Percentiles rank a stretch among this genome's conserved stretches.
phyloP scores from a whole-genome alignment of 352 stramenopile genomes.

The Globisporangium abappressorium region DNA sequence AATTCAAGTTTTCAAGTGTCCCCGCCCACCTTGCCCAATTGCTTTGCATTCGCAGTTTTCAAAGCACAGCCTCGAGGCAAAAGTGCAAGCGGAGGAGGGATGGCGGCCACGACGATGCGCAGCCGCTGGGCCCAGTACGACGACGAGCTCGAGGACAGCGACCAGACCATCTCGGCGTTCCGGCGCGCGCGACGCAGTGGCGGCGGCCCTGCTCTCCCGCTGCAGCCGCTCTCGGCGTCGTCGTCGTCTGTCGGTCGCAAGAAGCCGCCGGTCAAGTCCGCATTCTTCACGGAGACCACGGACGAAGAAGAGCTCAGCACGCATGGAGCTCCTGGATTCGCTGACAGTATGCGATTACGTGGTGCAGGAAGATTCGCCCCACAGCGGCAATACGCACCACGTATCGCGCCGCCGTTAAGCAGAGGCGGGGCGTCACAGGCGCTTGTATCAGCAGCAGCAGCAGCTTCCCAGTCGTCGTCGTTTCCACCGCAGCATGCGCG shows the following conservation, averaged over 20 bases:
- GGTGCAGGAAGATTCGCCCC: neutral
- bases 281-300: conserved; percentile 74
- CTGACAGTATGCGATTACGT: neutral
- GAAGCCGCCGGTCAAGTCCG: conserved; percentile 27
- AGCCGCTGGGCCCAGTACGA: conserved; percentile 51
- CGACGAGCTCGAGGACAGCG: conserved; percentile 56
- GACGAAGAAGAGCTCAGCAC: conserved; percentile 47
- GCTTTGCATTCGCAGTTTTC: neutral
- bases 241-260: conserved; percentile 11
- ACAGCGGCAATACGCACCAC: neutral
- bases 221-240: neutral
- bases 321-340: neutral
- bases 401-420: neutral
- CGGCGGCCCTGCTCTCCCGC: neutral
- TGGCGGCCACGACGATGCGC: conserved; percentile 11
- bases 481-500: conserved; percentile 14
- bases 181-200: conserved; percentile 7
- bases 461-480: conserved; percentile 8
- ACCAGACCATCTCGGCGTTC: conserved; percentile 52
- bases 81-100: conserved; percentile 1
- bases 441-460: conserved; percentile 6
- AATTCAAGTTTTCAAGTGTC: conserved; percentile 12
- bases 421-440: conserved; percentile 1
- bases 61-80: neutral
- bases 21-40: neutral